Percentiles rank a stretch among this genome's conserved stretches.
phyloP scores from a whole-genome alignment of 306 rosid genomes.

The Arachis stenosperma region DNA sequence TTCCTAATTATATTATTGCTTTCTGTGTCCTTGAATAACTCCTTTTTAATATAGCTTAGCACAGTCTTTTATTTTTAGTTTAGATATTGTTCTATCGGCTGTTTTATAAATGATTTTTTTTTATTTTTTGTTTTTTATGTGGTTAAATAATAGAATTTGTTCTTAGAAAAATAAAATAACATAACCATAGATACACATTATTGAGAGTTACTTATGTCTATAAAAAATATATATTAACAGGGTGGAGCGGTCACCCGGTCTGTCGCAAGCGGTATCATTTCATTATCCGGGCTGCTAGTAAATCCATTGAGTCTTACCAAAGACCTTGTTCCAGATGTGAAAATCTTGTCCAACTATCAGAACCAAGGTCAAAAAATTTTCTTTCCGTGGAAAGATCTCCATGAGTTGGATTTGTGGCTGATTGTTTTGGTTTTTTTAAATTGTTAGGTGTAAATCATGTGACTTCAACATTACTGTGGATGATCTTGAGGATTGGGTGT shows the following conservation, averaged over 20 bases:
- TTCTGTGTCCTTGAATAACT: no score
- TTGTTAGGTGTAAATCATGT: slow-evolving; percentile 46
- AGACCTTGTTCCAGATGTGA: slow-evolving; percentile 46
- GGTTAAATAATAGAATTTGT: neutral
- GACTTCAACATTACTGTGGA: slow-evolving; percentile 37
- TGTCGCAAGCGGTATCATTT: slow-evolving; percentile 54
- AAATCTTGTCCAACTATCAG: slow-evolving; percentile 38
- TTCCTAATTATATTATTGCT: neutral
- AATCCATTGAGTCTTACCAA: slow-evolving; percentile 39
- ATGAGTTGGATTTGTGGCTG: neutral
- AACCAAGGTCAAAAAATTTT: slow-evolving; percentile 29
- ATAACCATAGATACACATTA: neutral
- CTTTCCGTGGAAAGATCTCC: neutral
- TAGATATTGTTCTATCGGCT: no score
- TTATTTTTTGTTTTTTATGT: no score
- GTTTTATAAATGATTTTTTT: neutral
- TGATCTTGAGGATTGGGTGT: slow-evolving; percentile 58
- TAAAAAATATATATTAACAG: slow-evolving; percentile 30
- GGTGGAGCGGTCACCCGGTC: slow-evolving; percentile 55
- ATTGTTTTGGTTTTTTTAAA: neutral
- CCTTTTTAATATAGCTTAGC: no score
- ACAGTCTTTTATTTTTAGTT: no score
- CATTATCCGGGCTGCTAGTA: slow-evolving; percentile 45
- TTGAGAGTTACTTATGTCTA: slow-evolving; percentile 22
- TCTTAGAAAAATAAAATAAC: no score